A percentile compares a stretch with the other conserved stretches of the same genome.
Evolutionary conservation across 2,329 filamentous ascomycete species (phyloP).

Genomic region (Periglandula ipomoeae): DNA sequence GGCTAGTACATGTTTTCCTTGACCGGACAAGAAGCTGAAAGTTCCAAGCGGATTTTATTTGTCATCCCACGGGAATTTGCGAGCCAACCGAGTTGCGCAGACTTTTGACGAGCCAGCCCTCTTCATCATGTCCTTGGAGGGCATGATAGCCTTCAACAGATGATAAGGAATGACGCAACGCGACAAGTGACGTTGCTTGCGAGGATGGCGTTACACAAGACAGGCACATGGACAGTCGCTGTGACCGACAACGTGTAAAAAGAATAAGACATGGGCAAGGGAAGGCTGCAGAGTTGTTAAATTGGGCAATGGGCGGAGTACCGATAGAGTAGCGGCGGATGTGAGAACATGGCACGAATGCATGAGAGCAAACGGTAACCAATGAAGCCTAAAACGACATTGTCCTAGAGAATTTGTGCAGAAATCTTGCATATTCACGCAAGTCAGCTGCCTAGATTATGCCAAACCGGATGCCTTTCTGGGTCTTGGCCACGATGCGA

Average conservation of each 20-base stretch:
- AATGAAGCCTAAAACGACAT: neutral
- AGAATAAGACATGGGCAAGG: neutral
- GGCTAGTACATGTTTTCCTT: too few relatives aligned
- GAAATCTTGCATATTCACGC: neutral
- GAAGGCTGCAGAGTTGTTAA: neutral
- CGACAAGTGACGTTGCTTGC: neutral
- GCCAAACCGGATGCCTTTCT: constrained; percentile 6
- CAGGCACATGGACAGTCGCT: neutral
- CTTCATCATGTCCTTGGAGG: neutral
- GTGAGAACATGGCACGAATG: neutral
- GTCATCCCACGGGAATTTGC: too few relatives aligned
- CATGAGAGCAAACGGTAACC: neutral
- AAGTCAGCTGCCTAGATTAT: constrained; percentile 3
- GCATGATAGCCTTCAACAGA: neutral
- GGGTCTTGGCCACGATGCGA: neutral
- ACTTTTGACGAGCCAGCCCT: neutral
- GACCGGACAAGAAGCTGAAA: too few relatives aligned
- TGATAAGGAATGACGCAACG: neutral
- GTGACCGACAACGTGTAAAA: neutral
- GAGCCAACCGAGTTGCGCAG: neutral
- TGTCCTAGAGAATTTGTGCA: neutral
- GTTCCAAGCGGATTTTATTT: too few relatives aligned
- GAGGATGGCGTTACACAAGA: neutral
- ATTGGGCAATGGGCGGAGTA: neutral
- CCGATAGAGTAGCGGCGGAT: neutral